Conservation (phyloP, 805 yeast species). For the Kluyveromyces siamensis region DNA sequence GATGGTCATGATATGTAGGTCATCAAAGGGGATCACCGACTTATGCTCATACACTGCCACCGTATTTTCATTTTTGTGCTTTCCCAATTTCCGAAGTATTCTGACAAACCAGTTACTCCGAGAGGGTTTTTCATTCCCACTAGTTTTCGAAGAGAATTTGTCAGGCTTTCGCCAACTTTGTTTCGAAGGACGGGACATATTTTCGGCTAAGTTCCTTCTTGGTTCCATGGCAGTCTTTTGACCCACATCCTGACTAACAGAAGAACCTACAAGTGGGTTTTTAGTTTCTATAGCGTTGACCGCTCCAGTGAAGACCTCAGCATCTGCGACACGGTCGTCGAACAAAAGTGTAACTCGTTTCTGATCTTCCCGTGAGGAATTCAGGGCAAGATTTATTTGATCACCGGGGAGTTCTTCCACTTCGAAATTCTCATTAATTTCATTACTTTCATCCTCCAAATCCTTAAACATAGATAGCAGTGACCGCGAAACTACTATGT, state of each 20-base stretch:
- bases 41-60: constrained; percentile 13
- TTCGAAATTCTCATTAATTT: background rate
- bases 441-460: constrained; percentile 14
- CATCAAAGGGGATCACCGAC: constrained; percentile 23
- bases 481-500: constrained; percentile 13
- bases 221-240: background rate
- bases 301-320: constrained; percentile 7
- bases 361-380: constrained; percentile 3
- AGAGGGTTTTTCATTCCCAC: background rate
- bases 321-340: constrained; percentile 15
- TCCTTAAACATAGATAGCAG: constrained; percentile 25
- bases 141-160: background rate
- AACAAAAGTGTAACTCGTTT: constrained; percentile 23
- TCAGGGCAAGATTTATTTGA: background rate
- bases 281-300: background rate
- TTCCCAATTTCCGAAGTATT: constrained; percentile 15
- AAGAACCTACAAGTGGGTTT: background rate
- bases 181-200: background rate
- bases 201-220: background rate
- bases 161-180: background rate
- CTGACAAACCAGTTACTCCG: constrained; percentile 20
- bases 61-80: constrained; percentile 3
- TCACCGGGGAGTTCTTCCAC: background rate
- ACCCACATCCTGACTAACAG: background rate
- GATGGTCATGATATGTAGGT: constrained; percentile 19